phyloP scores from a whole-genome alignment of 2,329 filamentous ascomycete genomes.

The Incumbomyces delicatus region DNA sequence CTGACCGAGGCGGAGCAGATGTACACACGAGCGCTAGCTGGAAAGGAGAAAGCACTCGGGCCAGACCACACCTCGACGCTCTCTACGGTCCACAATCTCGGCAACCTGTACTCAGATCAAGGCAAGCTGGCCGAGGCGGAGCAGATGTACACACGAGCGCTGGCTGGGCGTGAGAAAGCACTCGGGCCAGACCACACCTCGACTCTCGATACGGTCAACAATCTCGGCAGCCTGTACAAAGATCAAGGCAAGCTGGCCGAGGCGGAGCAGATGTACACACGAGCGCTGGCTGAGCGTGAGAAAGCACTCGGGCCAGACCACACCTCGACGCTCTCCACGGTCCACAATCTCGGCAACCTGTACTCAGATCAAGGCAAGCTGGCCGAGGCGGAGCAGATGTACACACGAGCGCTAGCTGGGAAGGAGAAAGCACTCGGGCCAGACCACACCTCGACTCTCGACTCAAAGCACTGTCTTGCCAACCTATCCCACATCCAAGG shows the following conservation, averaged over 20 bases:
- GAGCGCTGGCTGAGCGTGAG: conserved; percentile 8
- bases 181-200: too few species aligned
- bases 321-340: conserved; percentile 19
- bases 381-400: conserved; percentile 22
- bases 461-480: conserved; percentile 21
- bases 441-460: conserved; percentile 21
- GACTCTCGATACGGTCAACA: too few species aligned
- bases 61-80: conserved; percentile 21
- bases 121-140: too few species aligned
- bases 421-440: conserved; percentile 18
- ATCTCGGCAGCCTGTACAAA: too few species aligned
- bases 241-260: too few species aligned
- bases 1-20: conserved; percentile 21
- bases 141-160: too few species aligned
- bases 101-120: conserved; percentile 18
- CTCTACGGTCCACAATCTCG: conserved; percentile 21
- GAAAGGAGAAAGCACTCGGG: conserved; percentile 18
- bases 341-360: conserved; percentile 21
- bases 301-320: conserved; percentile 15
- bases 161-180: too few species aligned
- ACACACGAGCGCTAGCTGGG: conserved; percentile 6
- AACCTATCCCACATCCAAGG: background rate
- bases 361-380: conserved; percentile 19
- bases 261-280: too few species aligned
- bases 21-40: conserved; percentile 19